Base-by-base conservation (phyloP, 1,284 basidiomycete genomes). In the Boletellus dicymbophilus region DNA sequence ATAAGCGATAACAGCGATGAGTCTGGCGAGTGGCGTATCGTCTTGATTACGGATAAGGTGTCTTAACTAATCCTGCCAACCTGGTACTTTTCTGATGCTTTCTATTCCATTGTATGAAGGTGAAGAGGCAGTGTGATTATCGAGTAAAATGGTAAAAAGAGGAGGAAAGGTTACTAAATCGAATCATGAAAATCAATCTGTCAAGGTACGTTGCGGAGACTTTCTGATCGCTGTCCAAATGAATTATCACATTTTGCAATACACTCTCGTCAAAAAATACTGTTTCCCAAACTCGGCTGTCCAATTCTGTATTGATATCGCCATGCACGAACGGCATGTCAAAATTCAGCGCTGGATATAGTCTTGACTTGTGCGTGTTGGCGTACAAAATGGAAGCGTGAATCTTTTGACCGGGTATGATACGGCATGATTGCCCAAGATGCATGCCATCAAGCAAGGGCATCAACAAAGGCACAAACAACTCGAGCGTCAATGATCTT, bases 341-440 rank as follows among this genome's bases (percentile, higher is more conserved):
- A 13, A 63, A 67, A 20, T 58, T 65, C n/a, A 63, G 54, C 42
- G 61, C 65, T 2, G 65, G 36, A 4, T 53, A 55, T 10, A 64
- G 66, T 11, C 13, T 39, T 12, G 65, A 67, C 23, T 45, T 48
- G 34, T 65, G 69, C 5, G 48, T 41, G 3, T 59, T 65, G 6
- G 55, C 58, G 48, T 54, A 68, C 16, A 69, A 28, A 37, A 65
- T 43, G 0, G 63, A 69, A 15, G 60, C 67, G 15, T 65, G 63
- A 2, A 67, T 37, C 30, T 63, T 65, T 45, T 69, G 63, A n/a
- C 65, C 63, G 2, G 63, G 65, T 42, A 65, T 60, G 31, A 65
- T 66, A 25, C 59, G 57, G 23, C 63, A 63, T 21, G 61, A 53
- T 37, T 60, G 50, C 9, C 33, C 3, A 16, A 28, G 41, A 37